A percentile compares a stretch with the other conserved stretches of the same genome.
These are phyloP conservation scores for Jacaranda mimosifolia DNA, from an alignment of 257 asterid genomes.

Conservation along the genomic window DNA sequence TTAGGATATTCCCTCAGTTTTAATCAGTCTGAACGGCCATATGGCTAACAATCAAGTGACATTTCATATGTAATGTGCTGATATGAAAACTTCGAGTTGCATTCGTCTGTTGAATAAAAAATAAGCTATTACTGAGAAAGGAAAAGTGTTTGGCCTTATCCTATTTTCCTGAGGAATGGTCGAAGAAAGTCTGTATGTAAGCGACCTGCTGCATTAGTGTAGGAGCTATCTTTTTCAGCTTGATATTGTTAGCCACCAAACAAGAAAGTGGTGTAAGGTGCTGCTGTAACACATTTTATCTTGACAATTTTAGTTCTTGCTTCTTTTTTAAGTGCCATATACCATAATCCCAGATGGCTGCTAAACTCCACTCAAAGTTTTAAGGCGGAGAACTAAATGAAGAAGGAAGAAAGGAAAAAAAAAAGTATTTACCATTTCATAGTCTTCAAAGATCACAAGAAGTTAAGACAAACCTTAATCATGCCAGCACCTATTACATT, in stretches of 20 bases:
- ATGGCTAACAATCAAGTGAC: not conserved
- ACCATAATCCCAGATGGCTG: not conserved
- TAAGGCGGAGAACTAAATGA: not conserved
- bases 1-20: not conserved
- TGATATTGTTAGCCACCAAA: not conserved
- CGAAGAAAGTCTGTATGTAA: not conserved
- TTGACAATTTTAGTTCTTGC: not conserved
- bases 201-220: not conserved
- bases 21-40: not conserved
- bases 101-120: not conserved
- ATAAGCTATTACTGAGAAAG: not conserved
- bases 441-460: not conserved
- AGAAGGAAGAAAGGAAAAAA: not conserved
- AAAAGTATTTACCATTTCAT: not conserved
- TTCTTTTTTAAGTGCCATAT: constrained; percentile 14
- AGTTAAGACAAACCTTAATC: no score
- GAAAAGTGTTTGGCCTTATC: not conserved
- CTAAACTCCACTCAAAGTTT: not conserved
- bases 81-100: not conserved
- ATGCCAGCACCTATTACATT: no score
- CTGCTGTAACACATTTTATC: not conserved
- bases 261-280: not conserved
- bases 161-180: not conserved
- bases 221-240: constrained; percentile 3
- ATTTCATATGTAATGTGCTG: not conserved